Evolutionary conservation across 306 rosid genomes (phyloP).

Genomic region (Cicer bijugum): DNA sequence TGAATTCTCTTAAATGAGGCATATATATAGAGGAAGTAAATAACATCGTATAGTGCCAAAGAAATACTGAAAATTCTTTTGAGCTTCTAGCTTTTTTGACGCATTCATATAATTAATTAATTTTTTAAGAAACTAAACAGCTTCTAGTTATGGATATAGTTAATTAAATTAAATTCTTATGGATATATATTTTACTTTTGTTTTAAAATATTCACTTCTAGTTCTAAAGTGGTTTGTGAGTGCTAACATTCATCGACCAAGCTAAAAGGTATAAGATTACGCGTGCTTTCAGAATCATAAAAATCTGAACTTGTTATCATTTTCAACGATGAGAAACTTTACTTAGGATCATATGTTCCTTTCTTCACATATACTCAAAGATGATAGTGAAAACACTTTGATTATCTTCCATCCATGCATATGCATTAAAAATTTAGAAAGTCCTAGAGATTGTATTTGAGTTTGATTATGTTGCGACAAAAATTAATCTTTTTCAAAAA

Average conservation of each 20-base stretch:
- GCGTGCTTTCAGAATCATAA: slow-evolving; percentile 55
- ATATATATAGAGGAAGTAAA: too few species aligned
- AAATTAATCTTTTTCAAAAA: too few species aligned
- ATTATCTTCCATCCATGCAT: slow-evolving; percentile 44
- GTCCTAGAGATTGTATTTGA: background rate
- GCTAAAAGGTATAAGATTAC: slow-evolving; percentile 48
- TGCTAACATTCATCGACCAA: slow-evolving; percentile 34
- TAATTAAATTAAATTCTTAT: background rate
- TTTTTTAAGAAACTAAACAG: too few species aligned
- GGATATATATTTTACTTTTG: slow-evolving; percentile 10
- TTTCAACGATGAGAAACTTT: slow-evolving; percentile 39
- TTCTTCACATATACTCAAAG: slow-evolving; percentile 60
- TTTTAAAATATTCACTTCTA: slow-evolving; percentile 19
- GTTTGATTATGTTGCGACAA: too few species aligned
- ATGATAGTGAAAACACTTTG: slow-evolving; percentile 41
- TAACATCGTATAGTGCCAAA: too few species aligned
- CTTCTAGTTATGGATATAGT: too few species aligned
- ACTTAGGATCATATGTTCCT: slow-evolving; percentile 44
- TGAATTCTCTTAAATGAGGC: too few species aligned
- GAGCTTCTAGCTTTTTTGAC: too few species aligned
- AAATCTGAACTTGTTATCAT: slow-evolving; percentile 41
- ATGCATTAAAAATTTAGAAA: slow-evolving; percentile 19
- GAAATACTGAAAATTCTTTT: too few species aligned
- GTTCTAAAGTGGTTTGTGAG: slow-evolving; percentile 32
- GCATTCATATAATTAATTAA: too few species aligned